Conservation (phyloP, 257 asterid genomes). For the Anisodus tanguticus region DNA sequence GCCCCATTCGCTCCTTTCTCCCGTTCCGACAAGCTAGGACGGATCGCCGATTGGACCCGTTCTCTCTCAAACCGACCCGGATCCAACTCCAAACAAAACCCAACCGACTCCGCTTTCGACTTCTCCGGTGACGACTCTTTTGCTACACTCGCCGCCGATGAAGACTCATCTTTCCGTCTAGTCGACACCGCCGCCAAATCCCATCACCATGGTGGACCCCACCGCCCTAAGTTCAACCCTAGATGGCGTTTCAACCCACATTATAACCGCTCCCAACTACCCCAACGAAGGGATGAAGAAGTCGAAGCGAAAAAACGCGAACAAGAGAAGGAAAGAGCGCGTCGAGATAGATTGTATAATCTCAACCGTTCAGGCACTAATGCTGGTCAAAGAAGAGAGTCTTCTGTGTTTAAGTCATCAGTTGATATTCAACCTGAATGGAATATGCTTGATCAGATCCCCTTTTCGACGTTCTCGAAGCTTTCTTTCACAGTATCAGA, state of each 20-base stretch:
- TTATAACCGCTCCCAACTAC: conserved; percentile 77
- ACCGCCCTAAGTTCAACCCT: conserved; percentile 83
- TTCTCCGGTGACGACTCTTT: conserved; percentile 94
- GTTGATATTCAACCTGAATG: conserved; percentile 99
- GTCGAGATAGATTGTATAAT: conserved; percentile 71
- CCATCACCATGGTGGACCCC: conserved; percentile 59
- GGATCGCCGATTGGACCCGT: conserved; percentile 96
- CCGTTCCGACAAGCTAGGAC: conserved; percentile 87
- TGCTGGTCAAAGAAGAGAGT: conserved; percentile 67
- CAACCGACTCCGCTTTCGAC: conserved; percentile 82
- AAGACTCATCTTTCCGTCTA: conserved; percentile 84
- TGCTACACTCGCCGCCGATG: conserved; percentile 80
- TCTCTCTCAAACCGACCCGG: conserved; percentile 57
- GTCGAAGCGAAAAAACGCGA: conserved; percentile 88
- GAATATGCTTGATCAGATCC: conserved; percentile 98
- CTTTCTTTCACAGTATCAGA: conserved; percentile 78
- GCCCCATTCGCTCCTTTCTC: conserved; percentile 98
- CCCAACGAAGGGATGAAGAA: conserved; percentile 95
- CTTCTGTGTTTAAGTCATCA: conserved; percentile 79
- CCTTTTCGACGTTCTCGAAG: conserved; percentile 90
- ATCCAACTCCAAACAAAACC: conserved; percentile 58
- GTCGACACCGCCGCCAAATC: conserved; percentile 88
- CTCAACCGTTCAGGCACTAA: conserved; percentile 59
- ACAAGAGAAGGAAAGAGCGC: conserved; percentile 86
- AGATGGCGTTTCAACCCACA: conserved; percentile 82